Evolutionary conservation across 768 basidiomycete genomes (phyloP).

Genomic region (Lactifluus rugatus): DNA sequence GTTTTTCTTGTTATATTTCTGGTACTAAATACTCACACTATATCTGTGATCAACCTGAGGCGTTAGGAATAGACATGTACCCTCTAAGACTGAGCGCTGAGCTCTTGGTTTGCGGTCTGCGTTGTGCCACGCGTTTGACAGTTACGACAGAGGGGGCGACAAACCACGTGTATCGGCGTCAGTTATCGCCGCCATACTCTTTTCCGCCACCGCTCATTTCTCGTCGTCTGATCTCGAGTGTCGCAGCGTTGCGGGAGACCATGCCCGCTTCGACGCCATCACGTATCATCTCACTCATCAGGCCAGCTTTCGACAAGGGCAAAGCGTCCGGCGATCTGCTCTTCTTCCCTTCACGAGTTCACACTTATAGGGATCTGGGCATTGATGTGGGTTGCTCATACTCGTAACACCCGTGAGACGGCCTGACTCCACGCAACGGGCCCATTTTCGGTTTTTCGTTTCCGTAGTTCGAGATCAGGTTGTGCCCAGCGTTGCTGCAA

Average conservation of each 20-base stretch:
- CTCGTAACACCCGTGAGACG: too few relatives aligned
- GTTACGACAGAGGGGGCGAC: too few relatives aligned
- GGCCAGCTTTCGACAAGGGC: slow-evolving; percentile 49
- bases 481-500: slow-evolving; percentile 77
- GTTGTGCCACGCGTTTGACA: too few relatives aligned
- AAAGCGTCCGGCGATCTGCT: slow-evolving; percentile 54
- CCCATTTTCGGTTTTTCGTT: not conserved
- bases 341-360: slow-evolving; percentile 68
- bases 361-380: slow-evolving; percentile 48
- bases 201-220: not conserved
- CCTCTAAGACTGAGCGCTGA: too few relatives aligned
- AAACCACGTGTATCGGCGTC: too few relatives aligned
- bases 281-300: slow-evolving; percentile 44
- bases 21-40: not conserved
- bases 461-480: slow-evolving; percentile 70
- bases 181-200: too few relatives aligned
- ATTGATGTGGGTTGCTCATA: slow-evolving; percentile 50
- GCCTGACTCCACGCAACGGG: not conserved
- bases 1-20: not conserved
- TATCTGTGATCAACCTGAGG: not conserved
- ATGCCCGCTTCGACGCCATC: slow-evolving; percentile 4
- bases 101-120: too few relatives aligned
- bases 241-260: not conserved
- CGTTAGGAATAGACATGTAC: not conserved
- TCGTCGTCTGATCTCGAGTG: not conserved